A percentile compares a stretch with the other conserved stretches of the same genome.
Conservation (phyloP, 805 yeast genomes). For the Alloascoidea hylecoeti region DNA sequence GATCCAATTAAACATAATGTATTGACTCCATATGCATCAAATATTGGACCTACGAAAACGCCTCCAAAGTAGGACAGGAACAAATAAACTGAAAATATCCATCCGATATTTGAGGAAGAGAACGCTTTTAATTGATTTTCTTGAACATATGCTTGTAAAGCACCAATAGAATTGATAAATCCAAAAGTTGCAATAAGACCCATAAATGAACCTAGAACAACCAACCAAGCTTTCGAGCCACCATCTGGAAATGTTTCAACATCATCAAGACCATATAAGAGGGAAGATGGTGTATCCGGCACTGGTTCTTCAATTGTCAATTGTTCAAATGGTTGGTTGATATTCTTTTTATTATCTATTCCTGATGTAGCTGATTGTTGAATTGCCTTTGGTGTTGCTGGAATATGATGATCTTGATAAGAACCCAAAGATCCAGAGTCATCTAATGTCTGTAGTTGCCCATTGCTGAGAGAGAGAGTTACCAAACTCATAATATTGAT, state of each 20-base stretch:
- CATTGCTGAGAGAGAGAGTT: too few relatives aligned
- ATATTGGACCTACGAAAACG: constrained; percentile 32
- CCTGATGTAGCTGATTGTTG: too few relatives aligned
- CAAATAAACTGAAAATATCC: constrained; percentile 42
- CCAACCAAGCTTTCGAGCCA: neutral
- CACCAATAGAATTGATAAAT: constrained; percentile 32
- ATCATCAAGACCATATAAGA: too few relatives aligned
- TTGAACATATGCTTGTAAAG: constrained; percentile 48
- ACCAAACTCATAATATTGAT: too few relatives aligned
- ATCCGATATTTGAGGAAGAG: constrained; percentile 38
- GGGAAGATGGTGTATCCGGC: too few relatives aligned
- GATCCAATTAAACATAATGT: constrained; percentile 20
- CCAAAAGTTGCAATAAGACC: neutral
- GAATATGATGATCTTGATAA: too few relatives aligned
- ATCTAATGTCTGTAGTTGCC: too few relatives aligned
- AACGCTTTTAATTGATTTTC: constrained; percentile 31
- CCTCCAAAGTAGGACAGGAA: constrained; percentile 27
- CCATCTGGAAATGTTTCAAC: neutral
- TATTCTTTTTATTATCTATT: too few relatives aligned
- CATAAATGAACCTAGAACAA: neutral
- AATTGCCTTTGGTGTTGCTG: too few relatives aligned
- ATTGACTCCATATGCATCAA: constrained; percentile 44
- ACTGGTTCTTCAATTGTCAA: too few relatives aligned
- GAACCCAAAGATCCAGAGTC: too few relatives aligned
- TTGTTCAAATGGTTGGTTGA: too few relatives aligned